Evolutionary conservation across 352 stramenopile genomes (phyloP), one percentile per base, ranked within the genome.

Genomic region (Pythium phragmitis): DNA sequence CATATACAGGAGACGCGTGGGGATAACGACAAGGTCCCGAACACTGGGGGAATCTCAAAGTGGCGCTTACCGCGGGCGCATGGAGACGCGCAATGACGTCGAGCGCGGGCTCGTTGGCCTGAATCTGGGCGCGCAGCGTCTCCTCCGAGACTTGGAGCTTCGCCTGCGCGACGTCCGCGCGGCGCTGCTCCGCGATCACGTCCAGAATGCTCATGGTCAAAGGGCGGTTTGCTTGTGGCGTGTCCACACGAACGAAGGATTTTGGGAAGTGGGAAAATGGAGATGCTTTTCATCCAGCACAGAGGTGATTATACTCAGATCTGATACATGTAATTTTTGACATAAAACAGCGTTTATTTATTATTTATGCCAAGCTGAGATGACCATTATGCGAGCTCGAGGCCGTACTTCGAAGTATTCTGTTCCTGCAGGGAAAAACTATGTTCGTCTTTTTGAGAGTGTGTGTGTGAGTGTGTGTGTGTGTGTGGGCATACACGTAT

Each of bases 21-120:
- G 45, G 7, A 7, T 16, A 11, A 19, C 4, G 17, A 49, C 26
- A 62, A 39, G 1, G 33, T 21, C n/a, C 39, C 75, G 68, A 58
- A 42, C 26, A 30, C 4, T 3, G 26, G 26, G 26, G 26, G 26
- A 30, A 30, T 30, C 26, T 30, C 4, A 23, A 23, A 41, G 45
- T 19, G 0, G 39, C 39, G 75, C 76, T 46, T 56, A 92, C 82
- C 64, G 65, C 73, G 5, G 88, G 72, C 55, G 97, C 96, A 46
- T 92, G 85, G 45, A 93, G 77, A 7, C 94, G 85, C 23, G 85
- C 63, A 55, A 97, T 72, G 30, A 99, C 85, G 73, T 88, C 76
- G 26, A 99, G 58, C 17, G 95, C 80, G 2, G 85, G 70, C 68
- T 98, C 90, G 52, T 92, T 96, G 39, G 41, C 63, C n/a, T 70